phyloP scores from a whole-genome alignment of 371 early-diverging fungal genomes.

The Mucor lusitanicus region DNA sequence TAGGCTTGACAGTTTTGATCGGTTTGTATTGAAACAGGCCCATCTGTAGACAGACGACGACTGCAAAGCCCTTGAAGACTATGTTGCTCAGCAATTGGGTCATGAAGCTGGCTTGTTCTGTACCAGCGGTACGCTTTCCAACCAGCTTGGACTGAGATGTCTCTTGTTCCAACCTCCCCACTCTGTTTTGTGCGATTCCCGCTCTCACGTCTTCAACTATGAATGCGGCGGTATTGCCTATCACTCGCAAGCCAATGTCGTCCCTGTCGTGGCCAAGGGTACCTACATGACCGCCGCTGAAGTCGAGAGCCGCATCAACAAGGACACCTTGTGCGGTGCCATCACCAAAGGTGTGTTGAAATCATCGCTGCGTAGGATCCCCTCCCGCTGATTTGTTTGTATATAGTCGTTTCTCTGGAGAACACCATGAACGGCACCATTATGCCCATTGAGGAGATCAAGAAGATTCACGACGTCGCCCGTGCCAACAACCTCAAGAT shows the following conservation, averaged over 20 bases:
- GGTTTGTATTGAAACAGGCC: not conserved
- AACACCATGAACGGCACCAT: slow-evolving; percentile 87
- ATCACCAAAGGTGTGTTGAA: slow-evolving; percentile 64
- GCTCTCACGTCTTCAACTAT: slow-evolving; percentile 79
- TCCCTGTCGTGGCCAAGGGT: slow-evolving; percentile 67
- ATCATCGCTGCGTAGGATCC: not conserved
- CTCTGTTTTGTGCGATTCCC: slow-evolving; percentile 74
- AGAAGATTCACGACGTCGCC: slow-evolving; percentile 62
- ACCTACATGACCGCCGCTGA: slow-evolving; percentile 70
- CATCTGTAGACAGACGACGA: slow-evolving; percentile 20
- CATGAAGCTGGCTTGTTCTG: slow-evolving; percentile 85
- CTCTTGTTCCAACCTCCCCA: slow-evolving; percentile 80
- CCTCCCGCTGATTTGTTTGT: not conserved
- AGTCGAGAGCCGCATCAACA: slow-evolving; percentile 47
- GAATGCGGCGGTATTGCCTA: slow-evolving; percentile 86
- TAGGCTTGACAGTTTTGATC: not conserved
- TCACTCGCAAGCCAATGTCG: slow-evolving; percentile 74
- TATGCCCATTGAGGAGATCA: slow-evolving; percentile 76
- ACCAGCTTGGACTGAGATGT: slow-evolving; percentile 80
- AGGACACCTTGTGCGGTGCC: slow-evolving; percentile 50
- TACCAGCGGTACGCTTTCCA: slow-evolving; percentile 81
- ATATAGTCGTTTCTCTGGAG: slow-evolving; percentile 73
- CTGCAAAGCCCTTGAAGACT: slow-evolving; percentile 61
- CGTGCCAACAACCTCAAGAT: slow-evolving; percentile 55
- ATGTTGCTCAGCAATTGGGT: slow-evolving; percentile 72